Conservation (phyloP, 176 grass and related monocot species). For the Zea mays region Zm-B73-REFERENCE-NAM-5.0 NC_050096.1:257315501-257316000, state of each 20-base stretch:
- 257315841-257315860: not conserved
- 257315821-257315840: not conserved
- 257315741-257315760: not conserved
- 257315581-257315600: no score
- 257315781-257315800: not conserved
- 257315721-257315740: constrained; percentile 10
- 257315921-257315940: no score
- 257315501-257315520: no score
- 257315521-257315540: no score
- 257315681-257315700: not conserved
- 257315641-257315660: no score
- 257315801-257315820: not conserved
- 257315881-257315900: not conserved
- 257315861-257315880: not conserved
- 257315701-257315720: not conserved
- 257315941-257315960: no score
- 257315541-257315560: no score
- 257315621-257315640: no score
- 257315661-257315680: not conserved
- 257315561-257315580: no score
- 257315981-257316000: no score
- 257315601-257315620: no score
- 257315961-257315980: no score
- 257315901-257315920: not conserved
- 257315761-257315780: not conserved